Percentiles rank a stretch among this genome's conserved stretches.
These are phyloP conservation scores for Aristolochia californica DNA, from an alignment of 164 flowering plant species.

Conservation along the genomic window DNA sequence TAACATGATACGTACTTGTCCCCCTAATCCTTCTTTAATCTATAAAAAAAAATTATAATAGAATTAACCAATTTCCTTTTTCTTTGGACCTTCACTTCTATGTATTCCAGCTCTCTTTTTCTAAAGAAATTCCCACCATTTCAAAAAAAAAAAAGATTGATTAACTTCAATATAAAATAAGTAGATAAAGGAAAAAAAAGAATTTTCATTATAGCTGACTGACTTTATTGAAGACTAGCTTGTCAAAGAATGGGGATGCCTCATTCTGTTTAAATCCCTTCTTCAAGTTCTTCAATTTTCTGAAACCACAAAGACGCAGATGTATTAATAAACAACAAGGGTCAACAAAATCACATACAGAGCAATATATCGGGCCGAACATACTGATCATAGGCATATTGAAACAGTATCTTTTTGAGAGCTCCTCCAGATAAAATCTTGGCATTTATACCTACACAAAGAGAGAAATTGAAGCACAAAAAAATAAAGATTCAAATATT, in stretches of 20 bases:
- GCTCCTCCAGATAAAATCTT: slow-evolving; percentile 68
- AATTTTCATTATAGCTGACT: neutral
- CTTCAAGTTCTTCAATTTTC: slow-evolving; percentile 71
- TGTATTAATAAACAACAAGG: neutral
- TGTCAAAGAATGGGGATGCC: slow-evolving; percentile 84
- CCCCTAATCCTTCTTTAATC: slow-evolving; percentile 76
- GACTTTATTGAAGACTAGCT: slow-evolving; percentile 74
- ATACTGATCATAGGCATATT: slow-evolving; percentile 81
- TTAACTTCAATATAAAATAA: neutral
- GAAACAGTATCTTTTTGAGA: slow-evolving; percentile 52
- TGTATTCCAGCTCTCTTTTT: no score
- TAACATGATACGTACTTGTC: slow-evolving; percentile 56
- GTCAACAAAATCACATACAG: neutral
- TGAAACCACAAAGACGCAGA: slow-evolving; percentile 14
- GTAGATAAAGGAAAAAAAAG: no score
- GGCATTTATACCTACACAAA: slow-evolving; percentile 41
- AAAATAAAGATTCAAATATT: neutral
- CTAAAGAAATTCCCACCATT: neutral
- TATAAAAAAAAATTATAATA: slow-evolving; percentile 9
- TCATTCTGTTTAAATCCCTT: slow-evolving; percentile 65
- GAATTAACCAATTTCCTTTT: neutral
- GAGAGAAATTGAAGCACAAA: neutral
- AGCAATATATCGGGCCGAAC: slow-evolving; percentile 11
- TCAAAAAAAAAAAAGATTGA: neutral
- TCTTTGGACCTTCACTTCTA: no score